These are phyloP conservation scores for Trypanosoma caninum DNA, from an alignment of 208 protist species.

Conservation along the genomic window DNA sequence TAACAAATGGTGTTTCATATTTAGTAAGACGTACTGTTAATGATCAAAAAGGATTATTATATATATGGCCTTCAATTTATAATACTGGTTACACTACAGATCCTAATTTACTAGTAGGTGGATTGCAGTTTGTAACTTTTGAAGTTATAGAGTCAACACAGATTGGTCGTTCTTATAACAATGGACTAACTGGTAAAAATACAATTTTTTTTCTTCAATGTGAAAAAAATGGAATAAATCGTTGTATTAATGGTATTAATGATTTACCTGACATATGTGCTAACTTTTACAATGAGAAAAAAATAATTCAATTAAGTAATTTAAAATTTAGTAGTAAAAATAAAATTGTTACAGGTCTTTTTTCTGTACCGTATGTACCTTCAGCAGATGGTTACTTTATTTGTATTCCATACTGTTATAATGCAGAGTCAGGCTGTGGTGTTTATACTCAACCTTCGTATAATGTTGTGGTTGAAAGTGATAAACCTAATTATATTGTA, in stretches of 20 bases:
- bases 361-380: conserved; percentile 63
- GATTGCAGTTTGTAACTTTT: too few relatives aligned
- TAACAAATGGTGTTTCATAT: conserved; percentile 28
- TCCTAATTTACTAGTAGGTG: too few relatives aligned
- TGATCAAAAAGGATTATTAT: background rate
- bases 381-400: conserved; percentile 51
- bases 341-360: conserved; percentile 22
- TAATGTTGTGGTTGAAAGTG: conserved; percentile 36
- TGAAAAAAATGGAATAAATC: conserved; percentile 11
- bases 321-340: conserved; percentile 3
- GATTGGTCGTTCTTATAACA: too few relatives aligned
- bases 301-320: conserved; percentile 15
- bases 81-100: background rate
- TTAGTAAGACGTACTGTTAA: conserved; percentile 29
- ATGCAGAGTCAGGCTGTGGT: conserved; percentile 17
- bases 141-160: too few relatives aligned
- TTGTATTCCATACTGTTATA: conserved; percentile 83
- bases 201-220: conserved; percentile 73
- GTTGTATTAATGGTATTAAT: conserved; percentile 30
- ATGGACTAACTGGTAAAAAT: conserved; percentile 42
- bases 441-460: conserved; percentile 42
- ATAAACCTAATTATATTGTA: conserved; percentile 2
- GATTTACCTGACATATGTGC: conserved; percentile 45
- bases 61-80: background rate
- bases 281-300: conserved; percentile 12